phyloP scores from a whole-genome alignment of 257 asterid species.

The Solanum dulcamara region DNA sequence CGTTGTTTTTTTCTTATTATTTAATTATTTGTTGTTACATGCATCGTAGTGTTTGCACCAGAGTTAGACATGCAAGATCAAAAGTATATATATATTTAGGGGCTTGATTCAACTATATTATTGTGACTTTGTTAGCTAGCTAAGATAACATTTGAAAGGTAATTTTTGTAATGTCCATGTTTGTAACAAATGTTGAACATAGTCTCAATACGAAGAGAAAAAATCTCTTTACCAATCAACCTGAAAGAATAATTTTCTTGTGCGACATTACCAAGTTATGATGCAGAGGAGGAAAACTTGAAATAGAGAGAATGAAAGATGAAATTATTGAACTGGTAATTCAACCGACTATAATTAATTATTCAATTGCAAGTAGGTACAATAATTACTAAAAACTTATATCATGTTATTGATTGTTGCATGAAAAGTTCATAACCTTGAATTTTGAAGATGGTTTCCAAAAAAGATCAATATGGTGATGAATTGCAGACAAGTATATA shows the following conservation, averaged over 20 bases:
- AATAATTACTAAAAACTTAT: neutral
- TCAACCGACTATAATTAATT: neutral
- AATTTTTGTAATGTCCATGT: neutral
- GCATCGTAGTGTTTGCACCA: too few relatives aligned
- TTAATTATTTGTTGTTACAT: too few relatives aligned
- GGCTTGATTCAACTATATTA: too few relatives aligned
- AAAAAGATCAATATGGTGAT: neutral
- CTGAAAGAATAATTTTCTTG: neutral
- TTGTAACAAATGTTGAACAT: neutral
- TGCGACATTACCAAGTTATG: neutral
- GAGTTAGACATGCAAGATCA: too few relatives aligned
- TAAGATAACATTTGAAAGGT: too few relatives aligned
- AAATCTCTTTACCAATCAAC: neutral
- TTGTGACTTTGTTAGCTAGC: too few relatives aligned
- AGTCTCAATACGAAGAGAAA: too few relatives aligned
- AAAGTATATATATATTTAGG: too few relatives aligned
- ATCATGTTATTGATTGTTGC: neutral
- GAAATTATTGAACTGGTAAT: neutral
- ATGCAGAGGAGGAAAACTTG: neutral
- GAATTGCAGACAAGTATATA: neutral
- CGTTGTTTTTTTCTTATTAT: too few relatives aligned
- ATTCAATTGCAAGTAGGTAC: neutral
- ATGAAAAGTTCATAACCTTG: neutral
- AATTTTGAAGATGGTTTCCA: neutral
- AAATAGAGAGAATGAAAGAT: neutral